These are phyloP conservation scores for Suillus americanus DNA, from an alignment of 768 basidiomycete genomes.

Conservation along the genomic window DNA sequence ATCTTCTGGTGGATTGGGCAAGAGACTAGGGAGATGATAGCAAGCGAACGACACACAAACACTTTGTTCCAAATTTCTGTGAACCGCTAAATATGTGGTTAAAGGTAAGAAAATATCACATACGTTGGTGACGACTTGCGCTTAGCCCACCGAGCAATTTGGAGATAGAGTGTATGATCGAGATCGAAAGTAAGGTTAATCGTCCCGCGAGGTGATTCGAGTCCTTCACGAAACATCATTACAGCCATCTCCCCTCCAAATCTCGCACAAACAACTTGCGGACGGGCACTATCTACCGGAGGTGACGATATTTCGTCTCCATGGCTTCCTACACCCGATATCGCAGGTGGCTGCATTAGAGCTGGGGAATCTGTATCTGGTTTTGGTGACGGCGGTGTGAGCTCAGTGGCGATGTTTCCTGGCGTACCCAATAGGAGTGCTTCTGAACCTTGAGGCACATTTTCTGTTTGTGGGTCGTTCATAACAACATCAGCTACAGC, in stretches of 20 bases:
- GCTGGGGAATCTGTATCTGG: not conserved
- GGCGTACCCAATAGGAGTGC: not conserved
- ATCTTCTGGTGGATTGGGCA: constrained; percentile 13
- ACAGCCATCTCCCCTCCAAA: constrained; percentile 21
- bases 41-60: constrained; percentile 48
- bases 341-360: not conserved
- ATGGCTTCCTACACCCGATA: not conserved
- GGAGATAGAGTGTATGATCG: constrained; percentile 24
- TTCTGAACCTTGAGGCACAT: not conserved
- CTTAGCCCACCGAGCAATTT: constrained; percentile 39
- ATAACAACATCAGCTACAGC: not conserved
- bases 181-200: constrained; percentile 28
- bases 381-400: not conserved
- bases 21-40: constrained; percentile 34
- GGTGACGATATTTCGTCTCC: not conserved
- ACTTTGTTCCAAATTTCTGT: constrained; percentile 34
- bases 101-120: constrained; percentile 15
- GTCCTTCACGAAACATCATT: constrained; percentile 18
- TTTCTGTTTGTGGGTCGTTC: not conserved
- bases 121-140: constrained; percentile 30
- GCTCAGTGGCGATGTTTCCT: not conserved
- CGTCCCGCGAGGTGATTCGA: constrained; percentile 14
- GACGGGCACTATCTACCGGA: not conserved
- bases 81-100: constrained; percentile 1
- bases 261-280: not conserved